These are phyloP conservation scores for Pterocarpus macrocarpus DNA, from an alignment of 306 rosid genomes.

Conservation along the genomic window DNA sequence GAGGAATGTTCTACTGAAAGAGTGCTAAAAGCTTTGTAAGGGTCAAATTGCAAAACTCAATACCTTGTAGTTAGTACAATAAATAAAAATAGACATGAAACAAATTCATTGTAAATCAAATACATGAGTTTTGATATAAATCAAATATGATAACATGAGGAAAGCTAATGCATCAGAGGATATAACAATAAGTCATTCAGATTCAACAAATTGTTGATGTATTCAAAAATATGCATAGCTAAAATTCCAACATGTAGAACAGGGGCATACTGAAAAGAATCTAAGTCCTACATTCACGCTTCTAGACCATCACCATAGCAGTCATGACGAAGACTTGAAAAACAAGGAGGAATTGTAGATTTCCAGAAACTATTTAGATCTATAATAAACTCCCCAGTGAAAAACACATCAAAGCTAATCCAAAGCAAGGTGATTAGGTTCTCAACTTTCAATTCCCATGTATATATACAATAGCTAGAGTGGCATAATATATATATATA, in stretches of 20 bases:
- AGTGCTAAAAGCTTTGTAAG: constrained; percentile 18
- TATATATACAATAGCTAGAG: constrained; percentile 16
- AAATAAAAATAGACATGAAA: constrained; percentile 38
- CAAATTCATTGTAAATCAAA: constrained; percentile 15
- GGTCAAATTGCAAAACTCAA: constrained; percentile 38
- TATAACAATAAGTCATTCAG: constrained; percentile 30
- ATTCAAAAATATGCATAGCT: constrained; percentile 23
- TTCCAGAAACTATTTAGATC: constrained; percentile 22
- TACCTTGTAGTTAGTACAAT: constrained; percentile 24
- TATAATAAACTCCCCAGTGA: constrained; percentile 14
- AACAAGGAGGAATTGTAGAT: background rate
- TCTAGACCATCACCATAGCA: constrained; percentile 2
- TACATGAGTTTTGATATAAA: background rate
- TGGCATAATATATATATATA: background rate
- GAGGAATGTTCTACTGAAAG: constrained; percentile 76
- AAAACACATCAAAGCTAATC: constrained; percentile 9
- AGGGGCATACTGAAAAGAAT: constrained; percentile 20
- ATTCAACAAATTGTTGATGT: constrained; percentile 16
- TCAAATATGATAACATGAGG: constrained; percentile 18
- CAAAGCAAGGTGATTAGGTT: background rate
- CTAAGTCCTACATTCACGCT: background rate
- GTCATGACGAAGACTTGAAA: background rate
- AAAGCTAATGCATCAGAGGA: constrained; percentile 23
- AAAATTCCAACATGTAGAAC: constrained; percentile 14
- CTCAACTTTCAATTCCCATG: background rate